Base-by-base conservation (phyloP, 768 basidiomycete species). In the Udeniomyces megalosporus region DNA sequence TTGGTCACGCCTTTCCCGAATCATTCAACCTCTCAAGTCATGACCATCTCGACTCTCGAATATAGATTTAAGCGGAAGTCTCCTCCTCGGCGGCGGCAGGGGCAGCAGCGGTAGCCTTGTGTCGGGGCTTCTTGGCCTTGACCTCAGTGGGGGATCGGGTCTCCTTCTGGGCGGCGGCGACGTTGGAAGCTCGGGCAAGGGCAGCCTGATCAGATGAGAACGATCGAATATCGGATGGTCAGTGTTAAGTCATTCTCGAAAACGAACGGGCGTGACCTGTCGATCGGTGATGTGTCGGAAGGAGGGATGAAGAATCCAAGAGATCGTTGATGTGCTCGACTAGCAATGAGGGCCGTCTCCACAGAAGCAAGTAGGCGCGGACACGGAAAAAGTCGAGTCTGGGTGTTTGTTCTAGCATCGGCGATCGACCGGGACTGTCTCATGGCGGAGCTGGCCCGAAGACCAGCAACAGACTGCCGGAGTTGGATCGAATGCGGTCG, bases 181-280 rank as follows among this genome's bases (percentile, higher is more conserved):
- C 53, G 28, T 61, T 62, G 29, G 61, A 64, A 26, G 64, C 62
- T 45, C 66, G 66, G 51, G 66, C 64, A 32, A 59, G 61, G 53
- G 65, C 68, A 44, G 51, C 47, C 68, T 68, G 58, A 42, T 11
- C 3, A 22, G 42, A 38, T 55, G 20, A 0, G 42, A 31, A 32
- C 29, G 32, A 24, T 44, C 26, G 20, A 0, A 28, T 3, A 47
- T 49, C 17, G 29, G 47, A n/a, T n/a, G n/a, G n/a, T n/a, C n/a
- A n/a, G n/a, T n/a, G n/a, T n/a, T n/a, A n/a, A n/a, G n/a, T n/a
- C n/a, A n/a, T n/a, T n/a, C n/a, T n/a, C n/a, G n/a, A n/a, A n/a
- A n/a, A n/a, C n/a, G n/a, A n/a, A n/a, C n/a, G n/a, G n/a, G n/a
- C n/a, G n/a, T n/a, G n/a, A n/a, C n/a, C n/a, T n/a, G n/a, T n/a